Evolutionary conservation across 2,329 filamentous ascomycete species (phyloP).

Genomic region (Xylaria digitata): DNA sequence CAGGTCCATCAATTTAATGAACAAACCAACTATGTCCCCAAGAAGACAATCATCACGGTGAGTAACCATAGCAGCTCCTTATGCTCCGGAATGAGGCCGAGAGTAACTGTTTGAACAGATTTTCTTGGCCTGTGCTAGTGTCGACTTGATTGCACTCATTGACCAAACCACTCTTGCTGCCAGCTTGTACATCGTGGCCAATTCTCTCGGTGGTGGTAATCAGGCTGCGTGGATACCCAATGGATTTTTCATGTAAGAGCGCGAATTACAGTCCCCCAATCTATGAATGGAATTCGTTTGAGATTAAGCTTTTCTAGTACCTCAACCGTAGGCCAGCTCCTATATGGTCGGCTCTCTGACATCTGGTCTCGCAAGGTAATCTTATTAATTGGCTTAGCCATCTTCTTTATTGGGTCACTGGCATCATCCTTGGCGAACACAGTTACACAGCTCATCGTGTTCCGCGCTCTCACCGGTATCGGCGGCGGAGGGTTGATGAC

Average conservation of each 20-base stretch:
- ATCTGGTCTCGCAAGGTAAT: constrained; percentile 60
- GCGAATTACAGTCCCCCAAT: not conserved
- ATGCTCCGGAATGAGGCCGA: constrained; percentile 28
- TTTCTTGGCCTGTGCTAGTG: constrained; percentile 66
- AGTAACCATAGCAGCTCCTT: constrained; percentile 21
- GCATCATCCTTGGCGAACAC: constrained; percentile 57
- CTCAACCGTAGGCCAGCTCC: constrained; percentile 59
- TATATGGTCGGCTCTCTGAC: constrained; percentile 60
- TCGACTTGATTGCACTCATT: constrained; percentile 66
- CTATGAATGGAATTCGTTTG: not conserved
- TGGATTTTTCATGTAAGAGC: constrained; percentile 64
- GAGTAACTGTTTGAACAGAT: constrained; percentile 54
- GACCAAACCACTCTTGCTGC: constrained; percentile 68
- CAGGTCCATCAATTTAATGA: constrained; percentile 59
- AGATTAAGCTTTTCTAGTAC: constrained; percentile 48
- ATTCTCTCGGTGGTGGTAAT: constrained; percentile 59
- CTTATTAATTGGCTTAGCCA: constrained; percentile 53
- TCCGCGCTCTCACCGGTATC: constrained; percentile 54
- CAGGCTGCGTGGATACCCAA: constrained; percentile 66
- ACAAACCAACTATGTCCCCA: constrained; percentile 67
- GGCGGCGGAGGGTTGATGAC: constrained; percentile 49
- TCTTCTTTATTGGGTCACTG: constrained; percentile 58
- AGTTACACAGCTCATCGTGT: constrained; percentile 55
- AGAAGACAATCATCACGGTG: constrained; percentile 63
- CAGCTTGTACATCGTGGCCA: constrained; percentile 66